Evolutionary conservation across 768 basidiomycete genomes (phyloP).

Genomic region (Hemileccinum impolitum): DNA sequence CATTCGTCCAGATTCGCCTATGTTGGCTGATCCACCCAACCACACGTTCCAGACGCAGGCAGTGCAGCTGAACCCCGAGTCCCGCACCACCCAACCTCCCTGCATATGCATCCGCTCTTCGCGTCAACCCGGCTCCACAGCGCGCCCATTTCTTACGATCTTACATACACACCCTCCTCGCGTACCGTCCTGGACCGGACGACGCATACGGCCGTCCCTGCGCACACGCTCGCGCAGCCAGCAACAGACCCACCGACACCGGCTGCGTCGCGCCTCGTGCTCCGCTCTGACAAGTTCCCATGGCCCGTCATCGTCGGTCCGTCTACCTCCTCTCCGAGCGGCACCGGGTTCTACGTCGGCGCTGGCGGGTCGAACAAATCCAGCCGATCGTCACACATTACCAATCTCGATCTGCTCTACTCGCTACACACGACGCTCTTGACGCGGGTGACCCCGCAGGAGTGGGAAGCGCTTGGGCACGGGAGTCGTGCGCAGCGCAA

Average conservation of each 20-base stretch:
- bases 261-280: slow-evolving; percentile 43
- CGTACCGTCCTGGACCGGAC: slow-evolving; percentile 55
- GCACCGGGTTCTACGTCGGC: slow-evolving; percentile 27
- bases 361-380: slow-evolving; percentile 14
- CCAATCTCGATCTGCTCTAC: slow-evolving; percentile 63
- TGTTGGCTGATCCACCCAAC: slow-evolving; percentile 5
- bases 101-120: slow-evolving; percentile 64
- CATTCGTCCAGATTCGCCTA: slow-evolving; percentile 1
- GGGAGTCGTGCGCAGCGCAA: slow-evolving; percentile 56
- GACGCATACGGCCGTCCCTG: slow-evolving; percentile 51
- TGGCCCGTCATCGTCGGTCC: slow-evolving; percentile 55
- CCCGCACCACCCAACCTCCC: slow-evolving; percentile 28
- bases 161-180: slow-evolving; percentile 53
- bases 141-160: slow-evolving; percentile 62
- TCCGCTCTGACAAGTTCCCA: slow-evolving; percentile 56
- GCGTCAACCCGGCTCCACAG: slow-evolving; percentile 52
- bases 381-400: slow-evolving; percentile 36
- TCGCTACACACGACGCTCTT: slow-evolving; percentile 56
- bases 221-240: slow-evolving; percentile 55
- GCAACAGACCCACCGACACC: slow-evolving; percentile 60
- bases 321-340: slow-evolving; percentile 26
- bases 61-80: slow-evolving; percentile 21
- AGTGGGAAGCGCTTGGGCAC: slow-evolving; percentile 60
- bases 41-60: slow-evolving; percentile 13
- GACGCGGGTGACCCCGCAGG: slow-evolving; percentile 54